Base-by-base conservation (phyloP, 2,329 filamentous ascomycete genomes). In the Magnaporthales sp. region DNA sequence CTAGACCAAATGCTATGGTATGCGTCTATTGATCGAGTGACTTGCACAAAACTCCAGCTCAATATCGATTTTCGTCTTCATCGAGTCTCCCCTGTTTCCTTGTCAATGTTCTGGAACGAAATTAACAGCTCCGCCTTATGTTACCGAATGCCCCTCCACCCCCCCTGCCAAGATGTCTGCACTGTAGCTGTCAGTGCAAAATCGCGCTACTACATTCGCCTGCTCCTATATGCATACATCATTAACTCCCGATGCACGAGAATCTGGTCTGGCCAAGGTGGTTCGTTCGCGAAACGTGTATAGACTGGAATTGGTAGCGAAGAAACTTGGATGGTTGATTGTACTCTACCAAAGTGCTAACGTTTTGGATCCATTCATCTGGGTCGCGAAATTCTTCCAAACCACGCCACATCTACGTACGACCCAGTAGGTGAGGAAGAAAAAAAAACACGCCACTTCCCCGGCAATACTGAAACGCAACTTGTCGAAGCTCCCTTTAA, bases 371-470 rank as follows among this genome's bases (percentile, higher is more conserved):
- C 32, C 13, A 6, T 46, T n/a, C 38, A 8, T 51, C 38, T 9
- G 38, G 38, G n/a, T 51, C 38, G 38, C 19, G 19, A 46, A 51
- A 19, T 51, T 8, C 10, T 38, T 51, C 38, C 38, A n/a, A 19
- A n/a, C 19, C 38, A 51, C 5, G 19, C 9, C 19, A 4, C 32
- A 9, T 38, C 32, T 19, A 51, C 38, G 15, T 19, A 8, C 15
- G 38, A 51, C 38, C 38, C 19, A n/a, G 38, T 19, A 46, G 38
- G 38, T n/a, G 5, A 51, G 10, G 38, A 51, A n/a, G n/a, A 7
- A 51, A 27, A 58, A 13, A 60, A 60, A 60, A 10, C 56, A 60
- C 56, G 56, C 56, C 56, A 60, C 56, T 60, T 60, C 56, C 56
- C 56, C 22, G 56, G 22, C 56, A 60, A 19, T 19, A 27, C 54